Conservation (phyloP, 345 rosid genomes). For the Jatropha curcas region DNA sequence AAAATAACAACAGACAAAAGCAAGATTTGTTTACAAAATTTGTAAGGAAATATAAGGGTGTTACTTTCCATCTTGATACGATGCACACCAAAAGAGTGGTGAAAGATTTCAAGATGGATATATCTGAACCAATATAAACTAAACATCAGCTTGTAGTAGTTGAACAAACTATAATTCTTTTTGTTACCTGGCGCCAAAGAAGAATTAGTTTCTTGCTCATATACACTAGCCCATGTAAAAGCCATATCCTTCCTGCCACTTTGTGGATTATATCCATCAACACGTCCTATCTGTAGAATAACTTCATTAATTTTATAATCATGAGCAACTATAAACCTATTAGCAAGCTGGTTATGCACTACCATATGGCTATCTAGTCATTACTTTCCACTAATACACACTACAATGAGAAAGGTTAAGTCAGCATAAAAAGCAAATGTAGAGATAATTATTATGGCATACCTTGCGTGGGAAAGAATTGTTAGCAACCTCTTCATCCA, state of each 20-base stretch:
- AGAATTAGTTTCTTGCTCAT: conserved; percentile 40
- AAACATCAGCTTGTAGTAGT: neutral
- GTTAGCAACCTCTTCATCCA: conserved; percentile 73
- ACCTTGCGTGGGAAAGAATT: conserved; percentile 79
- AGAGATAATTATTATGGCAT: neutral
- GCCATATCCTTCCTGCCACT: conserved; percentile 51
- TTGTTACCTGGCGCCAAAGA: conserved; percentile 41
- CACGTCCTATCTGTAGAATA: conserved; percentile 60
- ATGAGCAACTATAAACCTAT: neutral
- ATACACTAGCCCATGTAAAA: conserved; percentile 74
- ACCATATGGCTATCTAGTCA: no score
- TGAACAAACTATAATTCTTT: neutral
- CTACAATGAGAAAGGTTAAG: no score
- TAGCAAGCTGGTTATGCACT: neutral
- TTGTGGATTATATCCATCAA: conserved; percentile 63
- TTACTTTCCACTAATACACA: no score
- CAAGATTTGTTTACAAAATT: neutral
- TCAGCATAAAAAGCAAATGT: neutral
- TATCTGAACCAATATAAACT: neutral
- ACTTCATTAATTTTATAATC: neutral
- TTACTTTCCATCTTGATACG: neutral
- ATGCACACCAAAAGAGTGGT: neutral
- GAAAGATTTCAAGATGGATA: neutral
- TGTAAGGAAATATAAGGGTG: neutral
- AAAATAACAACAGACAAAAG: neutral